Evolutionary conservation across 345 rosid genomes (phyloP), one percentile per base, ranked within the genome.

Genomic region (Acer negundo): DNA sequence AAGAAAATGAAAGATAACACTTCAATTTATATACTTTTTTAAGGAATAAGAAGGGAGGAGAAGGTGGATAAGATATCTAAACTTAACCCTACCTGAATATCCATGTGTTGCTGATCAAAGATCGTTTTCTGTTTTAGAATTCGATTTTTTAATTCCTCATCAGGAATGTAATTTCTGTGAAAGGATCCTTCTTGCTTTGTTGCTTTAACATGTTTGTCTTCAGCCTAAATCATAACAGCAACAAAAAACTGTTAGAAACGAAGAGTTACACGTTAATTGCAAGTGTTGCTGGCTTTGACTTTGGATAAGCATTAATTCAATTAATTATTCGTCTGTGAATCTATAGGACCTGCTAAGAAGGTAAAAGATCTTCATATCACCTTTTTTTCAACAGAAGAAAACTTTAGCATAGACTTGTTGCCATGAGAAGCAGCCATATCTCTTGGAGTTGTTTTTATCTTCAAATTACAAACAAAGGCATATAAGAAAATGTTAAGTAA

Each of bases 81-180:
- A 74, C 70, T 51, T 64, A 23, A 58, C 66, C 72, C 63, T 82
- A 90, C 98, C 89, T 89, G 83, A 67, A 92, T 86, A 84, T 92
- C 93, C 69, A 80, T 72, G 82, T 94, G 89, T 74, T 94, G 99
- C 76, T 89, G 88, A 84, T 90, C 88, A 85, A 96, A 88, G 65
- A 91, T 83, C 65, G 82, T 79, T 70, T 86, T 79, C 72, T 92
- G 89, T 81, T 89, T 91, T 67, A 81, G 65, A 71, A 64, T 70
- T 79, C 72, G 85, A 73, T 35, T 84, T 84, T 84, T 89, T 69
- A 77, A 24, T 86, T 89, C 92, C 81, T 90, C 91, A 2, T 85
- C 86, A 46, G 79, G 75, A 77, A 80, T 63, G 64, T 67, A 80
- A 68, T 64, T 84, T 77, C 77, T 88, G 10, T 81, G 82, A 80